Evolutionary conservation across 805 yeast species (phyloP).

Genomic region (Spathaspora arborariae): DNA sequence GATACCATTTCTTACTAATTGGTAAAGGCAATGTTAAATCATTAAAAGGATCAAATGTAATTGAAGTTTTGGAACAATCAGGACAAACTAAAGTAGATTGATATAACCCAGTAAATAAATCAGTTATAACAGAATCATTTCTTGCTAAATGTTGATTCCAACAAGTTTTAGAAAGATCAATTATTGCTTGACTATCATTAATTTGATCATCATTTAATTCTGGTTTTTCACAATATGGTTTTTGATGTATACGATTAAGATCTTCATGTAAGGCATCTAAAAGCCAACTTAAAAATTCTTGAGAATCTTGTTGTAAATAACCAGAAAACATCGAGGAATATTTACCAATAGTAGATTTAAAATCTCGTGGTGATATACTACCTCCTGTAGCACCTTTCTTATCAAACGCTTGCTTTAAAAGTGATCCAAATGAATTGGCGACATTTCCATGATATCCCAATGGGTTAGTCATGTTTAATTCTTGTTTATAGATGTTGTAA

Average conservation of each 20-base stretch:
- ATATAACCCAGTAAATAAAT: constrained; percentile 85
- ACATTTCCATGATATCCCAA: constrained; percentile 82
- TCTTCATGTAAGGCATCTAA: constrained; percentile 92
- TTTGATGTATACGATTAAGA: constrained; percentile 72
- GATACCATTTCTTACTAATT: constrained; percentile 66
- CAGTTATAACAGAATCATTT: constrained; percentile 81
- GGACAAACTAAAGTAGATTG: constrained; percentile 91
- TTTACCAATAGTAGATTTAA: constrained; percentile 74
- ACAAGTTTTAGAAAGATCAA: constrained; percentile 64
- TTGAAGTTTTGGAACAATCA: constrained; percentile 68
- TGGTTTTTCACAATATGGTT: constrained; percentile 88
- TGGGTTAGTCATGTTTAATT: constrained; percentile 74
- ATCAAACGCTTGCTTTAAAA: constrained; percentile 59
- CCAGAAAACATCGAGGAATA: constrained; percentile 77
- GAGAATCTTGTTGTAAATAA: constrained; percentile 88
- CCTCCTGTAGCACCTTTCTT: constrained; percentile 6
- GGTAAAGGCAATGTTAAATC: constrained; percentile 91
- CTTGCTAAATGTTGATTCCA: constrained; percentile 79
- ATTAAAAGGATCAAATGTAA: constrained; percentile 92
- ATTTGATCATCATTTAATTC: constrained; percentile 65
- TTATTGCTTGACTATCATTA: constrained; percentile 48
- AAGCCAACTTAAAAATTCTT: constrained; percentile 84
- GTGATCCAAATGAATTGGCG: constrained; percentile 68
- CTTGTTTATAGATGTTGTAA: constrained; percentile 54
- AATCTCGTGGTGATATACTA: constrained; percentile 61